Evolutionary conservation across 2,329 filamentous ascomycete genomes (phyloP).

Genomic region (Coleophoma cylindrospora): DNA sequence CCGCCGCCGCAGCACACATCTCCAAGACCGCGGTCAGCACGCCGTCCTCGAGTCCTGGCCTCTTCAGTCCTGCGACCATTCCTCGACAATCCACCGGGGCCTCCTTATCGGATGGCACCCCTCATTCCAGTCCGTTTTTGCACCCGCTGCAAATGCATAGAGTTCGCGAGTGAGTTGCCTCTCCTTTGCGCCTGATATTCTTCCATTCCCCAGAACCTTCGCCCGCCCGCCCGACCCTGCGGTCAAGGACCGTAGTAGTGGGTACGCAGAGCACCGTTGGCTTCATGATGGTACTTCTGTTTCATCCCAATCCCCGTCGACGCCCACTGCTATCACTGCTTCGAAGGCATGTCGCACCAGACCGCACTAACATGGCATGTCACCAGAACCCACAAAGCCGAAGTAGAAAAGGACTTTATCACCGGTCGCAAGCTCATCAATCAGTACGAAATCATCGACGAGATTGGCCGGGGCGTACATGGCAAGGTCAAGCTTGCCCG

Average conservation of each 20-base stretch:
- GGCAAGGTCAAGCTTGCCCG: constrained; percentile 96
- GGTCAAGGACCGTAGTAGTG: neutral
- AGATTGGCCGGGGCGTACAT: constrained; percentile 92
- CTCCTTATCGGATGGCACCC: constrained; percentile 43
- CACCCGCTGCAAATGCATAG: constrained; percentile 69
- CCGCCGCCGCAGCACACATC: constrained; percentile 3
- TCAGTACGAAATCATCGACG: constrained; percentile 94
- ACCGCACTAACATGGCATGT: constrained; percentile 13
- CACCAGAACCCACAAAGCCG: constrained; percentile 75
- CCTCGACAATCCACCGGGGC: constrained; percentile 26
- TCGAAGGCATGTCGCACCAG: too few relatives aligned
- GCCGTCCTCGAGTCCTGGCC: constrained; percentile 50
- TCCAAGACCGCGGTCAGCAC: constrained; percentile 42
- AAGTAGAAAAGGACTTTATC: constrained; percentile 81
- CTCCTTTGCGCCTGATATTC: neutral
- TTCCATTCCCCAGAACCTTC: constrained; percentile 8
- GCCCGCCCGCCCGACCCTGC: constrained; percentile 5
- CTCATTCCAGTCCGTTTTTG: constrained; percentile 53
- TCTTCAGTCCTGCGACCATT: constrained; percentile 47
- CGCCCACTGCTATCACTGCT: too few relatives aligned
- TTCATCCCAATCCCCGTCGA: too few relatives aligned
- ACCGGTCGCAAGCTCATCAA: constrained; percentile 97
- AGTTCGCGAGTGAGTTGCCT: constrained; percentile 65
- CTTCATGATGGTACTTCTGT: too few relatives aligned
- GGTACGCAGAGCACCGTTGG: too few relatives aligned